phyloP scores from a whole-genome alignment of 495 filamentous ascomycete genomes.

The Echria macrotheca region DNA sequence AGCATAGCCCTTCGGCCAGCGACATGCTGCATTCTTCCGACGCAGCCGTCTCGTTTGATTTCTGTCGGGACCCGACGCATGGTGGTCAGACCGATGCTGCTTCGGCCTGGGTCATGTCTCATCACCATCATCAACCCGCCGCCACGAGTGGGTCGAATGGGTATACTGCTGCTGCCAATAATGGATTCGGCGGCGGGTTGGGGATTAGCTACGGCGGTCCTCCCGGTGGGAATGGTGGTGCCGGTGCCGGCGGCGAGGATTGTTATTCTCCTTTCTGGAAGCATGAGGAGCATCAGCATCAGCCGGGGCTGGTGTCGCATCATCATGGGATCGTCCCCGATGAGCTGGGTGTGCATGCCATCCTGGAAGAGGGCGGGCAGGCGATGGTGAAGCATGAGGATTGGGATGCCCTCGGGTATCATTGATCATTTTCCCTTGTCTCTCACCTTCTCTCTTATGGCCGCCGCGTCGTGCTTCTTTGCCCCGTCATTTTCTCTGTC shows the following conservation, averaged over 20 bases:
- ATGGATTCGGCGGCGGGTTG: conserved; percentile 17
- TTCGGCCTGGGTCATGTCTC: not conserved
- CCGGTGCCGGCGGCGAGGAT: not conserved
- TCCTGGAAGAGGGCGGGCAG: conserved; percentile 15
- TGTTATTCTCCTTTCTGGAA: not conserved
- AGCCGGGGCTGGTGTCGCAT: conserved; percentile 20
- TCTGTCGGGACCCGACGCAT: not conserved
- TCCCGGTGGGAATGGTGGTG: not conserved
- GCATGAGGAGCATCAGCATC: conserved; percentile 8
- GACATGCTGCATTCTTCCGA: conserved; percentile 28
- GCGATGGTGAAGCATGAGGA: conserved; percentile 34
- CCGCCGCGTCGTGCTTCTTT: too few relatives aligned
- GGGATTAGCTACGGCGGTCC: conserved; percentile 5
- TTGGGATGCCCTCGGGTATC: conserved; percentile 18
- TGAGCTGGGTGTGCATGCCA: too few relatives aligned
- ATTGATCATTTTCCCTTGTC: too few relatives aligned
- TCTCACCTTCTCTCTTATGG: too few relatives aligned
- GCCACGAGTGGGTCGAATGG: too few relatives aligned
- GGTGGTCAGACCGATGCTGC: not conserved
- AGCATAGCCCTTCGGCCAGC: too few relatives aligned
- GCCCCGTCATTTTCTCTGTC: too few relatives aligned
- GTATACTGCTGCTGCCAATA: too few relatives aligned
- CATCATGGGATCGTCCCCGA: not conserved
- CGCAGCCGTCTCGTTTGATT: conserved; percentile 9
- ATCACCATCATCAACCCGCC: too few relatives aligned